These are phyloP conservation scores for Eleusine coracana DNA, from an alignment of 176 grass and related monocot genomes.

Conservation along the genomic window DNA sequence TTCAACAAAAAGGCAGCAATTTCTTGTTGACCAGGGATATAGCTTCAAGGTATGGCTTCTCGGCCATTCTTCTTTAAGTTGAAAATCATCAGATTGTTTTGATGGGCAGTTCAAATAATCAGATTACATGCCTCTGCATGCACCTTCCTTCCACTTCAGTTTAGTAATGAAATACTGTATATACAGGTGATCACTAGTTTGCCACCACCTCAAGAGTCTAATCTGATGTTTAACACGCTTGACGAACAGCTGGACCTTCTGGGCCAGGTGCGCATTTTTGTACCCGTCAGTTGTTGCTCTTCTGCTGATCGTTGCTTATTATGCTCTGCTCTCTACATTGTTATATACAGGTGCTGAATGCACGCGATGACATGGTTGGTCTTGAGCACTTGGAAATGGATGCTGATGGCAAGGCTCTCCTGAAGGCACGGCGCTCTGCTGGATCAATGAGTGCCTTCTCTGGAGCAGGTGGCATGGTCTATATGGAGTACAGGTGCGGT, in stretches of 20 bases:
- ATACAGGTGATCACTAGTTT: constrained; percentile 94
- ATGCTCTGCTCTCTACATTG: background rate
- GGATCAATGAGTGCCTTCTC: constrained; percentile 84
- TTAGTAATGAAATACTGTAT: constrained; percentile 30
- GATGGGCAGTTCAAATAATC: background rate
- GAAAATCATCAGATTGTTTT: background rate
- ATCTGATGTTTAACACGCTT: constrained; percentile 68
- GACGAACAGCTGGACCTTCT: constrained; percentile 90
- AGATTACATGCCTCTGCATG: background rate
- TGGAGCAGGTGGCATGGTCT: constrained; percentile 78
- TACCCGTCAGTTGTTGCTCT: background rate
- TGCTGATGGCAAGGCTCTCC: constrained; percentile 80
- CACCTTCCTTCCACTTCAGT: background rate
- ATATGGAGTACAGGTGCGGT: constrained; percentile 86
- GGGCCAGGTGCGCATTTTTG: constrained; percentile 56
- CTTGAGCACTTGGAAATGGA: constrained; percentile 93
- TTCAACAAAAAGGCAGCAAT: constrained; percentile 98
- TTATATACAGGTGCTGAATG: constrained; percentile 63
- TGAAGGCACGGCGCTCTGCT: constrained; percentile 64
- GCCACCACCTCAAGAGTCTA: constrained; percentile 74
- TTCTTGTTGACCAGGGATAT: constrained; percentile 97
- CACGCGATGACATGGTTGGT: constrained; percentile 92
- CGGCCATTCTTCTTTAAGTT: constrained; percentile 7
- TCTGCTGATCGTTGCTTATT: constrained; percentile 13
- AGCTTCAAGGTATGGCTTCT: constrained; percentile 85